Evolutionary conservation across 169 alveolate genomes (phyloP), one percentile per base, ranked within the genome.

Genomic region (Eimeria sp.): DNA sequence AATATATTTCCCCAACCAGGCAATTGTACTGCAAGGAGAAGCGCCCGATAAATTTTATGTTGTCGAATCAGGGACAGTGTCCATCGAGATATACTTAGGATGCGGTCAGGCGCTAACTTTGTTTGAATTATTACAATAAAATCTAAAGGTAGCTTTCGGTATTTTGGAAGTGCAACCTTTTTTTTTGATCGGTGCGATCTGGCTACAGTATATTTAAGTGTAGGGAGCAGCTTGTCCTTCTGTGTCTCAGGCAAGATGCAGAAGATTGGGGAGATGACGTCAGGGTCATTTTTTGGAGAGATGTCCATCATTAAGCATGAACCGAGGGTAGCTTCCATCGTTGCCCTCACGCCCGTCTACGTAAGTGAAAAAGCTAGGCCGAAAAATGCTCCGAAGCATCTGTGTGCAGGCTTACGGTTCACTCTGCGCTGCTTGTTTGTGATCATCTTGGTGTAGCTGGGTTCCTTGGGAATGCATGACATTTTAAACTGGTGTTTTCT

Each of bases 11-110:
- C 97, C 98, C 0, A 90, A 96, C 71, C 96, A 97, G 43, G 96
- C 98, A 68, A 96, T 97, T 62, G 97, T 97, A 64, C 76, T 97
- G 25, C 98, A 97, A 60, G 98, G 98, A 52, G 98, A 97, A 85
- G 91, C 90, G 20, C 97, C 98, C 62, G 96, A 96, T 33, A 95
- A 95, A n/a, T 97, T 97, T 64, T 96, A 90, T 62, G 85, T 96
- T 52, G 89, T 97, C 33, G 95, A 98, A n/a, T 97, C 98, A 4
- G 98, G 98, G 27, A 97, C 98, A 33, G 98, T 96, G 33, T 97
- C 98, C 64, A 95, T 96, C 52, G 97, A 97, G 91, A 71, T 94
- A n/a, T 97, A 96, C 64, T 95, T 97, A 52, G 97, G 98, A 40
- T 74, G 91, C 89, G 96, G 96, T 91, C 58, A 76, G 95, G 14